Evolutionary conservation across 225 moss, liverwort and hornwort genomes (phyloP).

Genomic region (Sphagnum contortum): DNA sequence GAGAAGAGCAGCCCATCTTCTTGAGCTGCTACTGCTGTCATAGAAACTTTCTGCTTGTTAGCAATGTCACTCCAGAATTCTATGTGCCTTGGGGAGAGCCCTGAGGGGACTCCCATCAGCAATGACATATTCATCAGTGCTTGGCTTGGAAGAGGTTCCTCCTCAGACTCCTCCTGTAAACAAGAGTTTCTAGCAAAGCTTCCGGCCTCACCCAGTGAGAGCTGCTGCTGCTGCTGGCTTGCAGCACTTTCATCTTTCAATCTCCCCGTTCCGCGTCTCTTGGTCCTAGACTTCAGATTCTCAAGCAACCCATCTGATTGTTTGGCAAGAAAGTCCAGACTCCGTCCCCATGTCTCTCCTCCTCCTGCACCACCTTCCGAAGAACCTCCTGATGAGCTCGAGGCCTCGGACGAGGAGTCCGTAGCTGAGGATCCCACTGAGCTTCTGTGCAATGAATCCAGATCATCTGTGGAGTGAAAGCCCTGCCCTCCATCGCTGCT

Average conservation of each 20-base stretch:
- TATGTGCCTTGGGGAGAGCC: conserved; percentile 67
- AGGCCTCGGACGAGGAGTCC: conserved; percentile 33
- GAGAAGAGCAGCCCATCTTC: too few species aligned
- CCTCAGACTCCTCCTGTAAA: conserved; percentile 27
- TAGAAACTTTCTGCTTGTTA: conserved; percentile 39
- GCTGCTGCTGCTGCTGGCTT: conserved; percentile 22
- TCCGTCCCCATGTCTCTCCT: conserved; percentile 86
- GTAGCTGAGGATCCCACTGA: conserved; percentile 25
- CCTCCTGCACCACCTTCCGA: conserved; percentile 17
- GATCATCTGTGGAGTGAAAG: conserved; percentile 11
- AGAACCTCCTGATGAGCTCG: conserved; percentile 21
- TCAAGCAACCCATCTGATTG: conserved; percentile 31
- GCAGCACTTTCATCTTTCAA: conserved; percentile 37
- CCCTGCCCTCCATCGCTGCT: conserved; percentile 25
- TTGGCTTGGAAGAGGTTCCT: conserved; percentile 44
- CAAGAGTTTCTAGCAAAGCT: conserved; percentile 12
- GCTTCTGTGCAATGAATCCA: conserved; percentile 32
- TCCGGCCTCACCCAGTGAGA: conserved; percentile 6
- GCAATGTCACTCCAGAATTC: conserved; percentile 94
- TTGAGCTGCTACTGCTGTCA: too few species aligned
- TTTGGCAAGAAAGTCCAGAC: conserved; percentile 66
- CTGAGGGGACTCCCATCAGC: conserved; percentile 58
- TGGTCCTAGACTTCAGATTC: conserved; percentile 30
- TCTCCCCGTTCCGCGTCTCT: conserved; percentile 35
- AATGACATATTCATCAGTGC: conserved; percentile 35